These are phyloP conservation scores for Termitomyces sp. DNA, from an alignment of 768 basidiomycete species.

Conservation along the genomic window DNA sequence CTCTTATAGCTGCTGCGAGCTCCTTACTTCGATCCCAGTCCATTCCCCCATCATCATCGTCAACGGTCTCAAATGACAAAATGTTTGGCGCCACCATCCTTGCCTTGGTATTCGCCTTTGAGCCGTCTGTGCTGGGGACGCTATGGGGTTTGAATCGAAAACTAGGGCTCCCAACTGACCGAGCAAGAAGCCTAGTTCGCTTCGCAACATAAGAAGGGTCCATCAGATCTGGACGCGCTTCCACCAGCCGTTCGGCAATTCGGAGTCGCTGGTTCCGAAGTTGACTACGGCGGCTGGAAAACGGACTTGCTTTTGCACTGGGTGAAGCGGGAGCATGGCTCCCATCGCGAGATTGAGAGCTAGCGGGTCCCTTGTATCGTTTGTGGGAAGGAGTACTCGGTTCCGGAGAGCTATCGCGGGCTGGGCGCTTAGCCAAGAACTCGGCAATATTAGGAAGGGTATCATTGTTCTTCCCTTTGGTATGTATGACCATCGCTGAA, in stretches of 20 bases:
- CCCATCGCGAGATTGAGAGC: too few species aligned
- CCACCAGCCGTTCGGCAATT: slow-evolving; percentile 38
- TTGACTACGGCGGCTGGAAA: slow-evolving; percentile 9
- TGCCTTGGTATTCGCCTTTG: background rate
- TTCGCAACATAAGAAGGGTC: slow-evolving; percentile 25
- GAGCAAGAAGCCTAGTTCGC: slow-evolving; percentile 19
- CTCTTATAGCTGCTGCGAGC: slow-evolving; percentile 26
- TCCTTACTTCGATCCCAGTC: slow-evolving; percentile 34
- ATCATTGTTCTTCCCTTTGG: background rate
- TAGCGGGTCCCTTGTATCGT: background rate
- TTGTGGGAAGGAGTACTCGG: background rate
- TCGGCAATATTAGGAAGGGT: background rate
- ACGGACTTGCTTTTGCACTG: background rate
- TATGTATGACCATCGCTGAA: background rate
- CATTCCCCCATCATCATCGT: slow-evolving; percentile 27
- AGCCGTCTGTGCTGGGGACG: slow-evolving; percentile 2
- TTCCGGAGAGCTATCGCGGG: background rate
- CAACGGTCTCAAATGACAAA: slow-evolving; percentile 23
- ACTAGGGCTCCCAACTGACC: slow-evolving; percentile 1
- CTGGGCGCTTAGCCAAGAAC: background rate
- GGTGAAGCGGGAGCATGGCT: background rate
- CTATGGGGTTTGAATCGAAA: background rate
- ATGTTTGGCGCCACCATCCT: background rate
- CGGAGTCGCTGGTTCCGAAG: slow-evolving; percentile 20
- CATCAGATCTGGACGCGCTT: slow-evolving; percentile 41